Evolutionary conservation across 2,329 filamentous ascomycete species (phyloP), one percentile per base, ranked within the genome.

Genomic region (Fusarium sterilihyphosum): DNA sequence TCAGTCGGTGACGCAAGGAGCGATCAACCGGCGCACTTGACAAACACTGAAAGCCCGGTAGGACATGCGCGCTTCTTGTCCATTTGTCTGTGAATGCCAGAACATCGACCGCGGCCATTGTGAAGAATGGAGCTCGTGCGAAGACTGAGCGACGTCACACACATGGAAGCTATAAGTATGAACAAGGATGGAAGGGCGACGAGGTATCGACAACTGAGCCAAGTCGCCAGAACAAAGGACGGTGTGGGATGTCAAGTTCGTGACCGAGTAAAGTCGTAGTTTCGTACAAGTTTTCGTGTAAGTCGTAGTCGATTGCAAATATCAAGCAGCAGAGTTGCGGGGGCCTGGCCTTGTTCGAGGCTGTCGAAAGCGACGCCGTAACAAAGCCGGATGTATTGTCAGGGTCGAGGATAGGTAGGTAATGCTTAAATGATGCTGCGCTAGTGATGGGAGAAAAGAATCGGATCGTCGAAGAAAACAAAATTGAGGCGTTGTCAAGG

Each of bases 31-130:
- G 77, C 65, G 60, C 70, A 79, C 58, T 75, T 69, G 65, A 72
- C 79, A 76, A 82, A 79, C 68, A 77, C 71, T 53, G 81, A 78
- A 72, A 80, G 73, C 80, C 78, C 78, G 75, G 76, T 78, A 75
- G 84, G 73, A 81, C 82, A 84, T 78, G 82, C 77, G 70, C 81
- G 80, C 78, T 83, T 84, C 77, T 82, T 82, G 79, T 82, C 83
- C 81, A 85, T 81, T 78, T 81, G 80, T 80, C 83, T 81, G 80
- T 83, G 76, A 82, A 83, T 73, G 81, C 80, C 81, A 85, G 79
- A 83, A 88, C 83, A 76, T 84, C 83, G 83, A 84, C 84, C 81
- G 86, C 82, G 82, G 88, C 88, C 88, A 90, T 90, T 81, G 78
- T 88, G 86, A 81, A 81, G 84, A 82, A 84, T 82, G 78, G 81